phyloP scores from a whole-genome alignment of 805 yeast genomes.

The Wickerhamomyces bisporus region DNA sequence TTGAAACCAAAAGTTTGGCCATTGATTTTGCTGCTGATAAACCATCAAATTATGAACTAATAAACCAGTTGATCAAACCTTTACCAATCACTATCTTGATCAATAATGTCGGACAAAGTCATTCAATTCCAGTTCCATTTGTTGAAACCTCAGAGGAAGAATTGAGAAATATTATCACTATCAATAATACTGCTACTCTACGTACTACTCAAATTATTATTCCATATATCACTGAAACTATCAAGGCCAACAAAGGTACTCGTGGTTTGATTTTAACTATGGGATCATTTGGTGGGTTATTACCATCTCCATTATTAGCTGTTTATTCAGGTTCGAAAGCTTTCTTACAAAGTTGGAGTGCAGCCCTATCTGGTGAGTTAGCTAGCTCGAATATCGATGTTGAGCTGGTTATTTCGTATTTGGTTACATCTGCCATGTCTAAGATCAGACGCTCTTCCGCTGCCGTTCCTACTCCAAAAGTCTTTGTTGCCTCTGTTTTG shows the following conservation, averaged over 20 bases:
- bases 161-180: constrained; percentile 71
- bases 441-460: constrained; percentile 75
- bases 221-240: constrained; percentile 60
- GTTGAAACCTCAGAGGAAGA: constrained; percentile 72
- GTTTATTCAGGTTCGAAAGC: constrained; percentile 96
- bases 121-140: constrained; percentile 92
- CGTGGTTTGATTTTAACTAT: constrained; percentile 82
- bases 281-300: constrained; percentile 96
- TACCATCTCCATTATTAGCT: constrained; percentile 89
- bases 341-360: constrained; percentile 89
- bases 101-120: constrained; percentile 94
- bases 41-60: constrained; percentile 47
- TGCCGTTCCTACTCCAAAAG: constrained; percentile 75
- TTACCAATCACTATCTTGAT: constrained; percentile 70
- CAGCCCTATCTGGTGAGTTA: constrained; percentile 84
- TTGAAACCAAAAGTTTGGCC: constrained; percentile 62
- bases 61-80: constrained; percentile 40
- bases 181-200: constrained; percentile 82
- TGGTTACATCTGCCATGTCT: constrained; percentile 94
- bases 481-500: constrained; percentile 72
- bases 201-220: constrained; percentile 75
- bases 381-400: constrained; percentile 69
- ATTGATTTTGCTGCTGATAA: constrained; percentile 72
- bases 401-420: constrained; percentile 76
- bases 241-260: constrained; percentile 33